These are phyloP conservation scores for Diaporthe destruens DNA, from an alignment of 2,329 filamentous ascomycete genomes.

Conservation along the genomic window DNA sequence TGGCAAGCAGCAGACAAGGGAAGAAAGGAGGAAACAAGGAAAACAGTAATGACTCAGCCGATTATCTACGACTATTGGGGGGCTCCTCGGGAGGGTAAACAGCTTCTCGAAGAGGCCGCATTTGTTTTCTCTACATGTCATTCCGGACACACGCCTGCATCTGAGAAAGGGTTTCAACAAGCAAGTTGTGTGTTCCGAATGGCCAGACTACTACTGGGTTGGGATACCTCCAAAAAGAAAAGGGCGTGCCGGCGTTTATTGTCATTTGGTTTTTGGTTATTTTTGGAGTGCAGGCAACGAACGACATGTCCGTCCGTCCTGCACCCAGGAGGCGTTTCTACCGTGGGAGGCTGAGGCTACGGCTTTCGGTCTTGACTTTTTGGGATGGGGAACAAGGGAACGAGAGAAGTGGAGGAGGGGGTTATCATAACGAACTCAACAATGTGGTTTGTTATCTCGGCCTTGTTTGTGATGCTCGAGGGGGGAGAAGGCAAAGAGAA, in stretches of 20 bases:
- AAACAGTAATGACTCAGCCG: constrained; percentile 14
- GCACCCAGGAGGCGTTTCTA: constrained; percentile 20
- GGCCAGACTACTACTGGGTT: constrained; percentile 6
- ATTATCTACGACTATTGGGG: constrained; percentile 13
- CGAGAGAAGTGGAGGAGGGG: background rate
- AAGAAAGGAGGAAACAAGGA: background rate
- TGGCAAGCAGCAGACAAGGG: no score
- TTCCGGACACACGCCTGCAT: background rate
- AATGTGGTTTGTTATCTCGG: constrained; percentile 12
- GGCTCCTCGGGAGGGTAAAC: background rate
- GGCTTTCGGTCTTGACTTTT: background rate
- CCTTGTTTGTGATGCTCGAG: background rate
- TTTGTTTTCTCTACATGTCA: constrained; percentile 1
- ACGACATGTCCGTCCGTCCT: background rate
- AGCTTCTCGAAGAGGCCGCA: background rate
- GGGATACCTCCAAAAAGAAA: background rate
- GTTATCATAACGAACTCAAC: background rate
- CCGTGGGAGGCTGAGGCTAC: background rate
- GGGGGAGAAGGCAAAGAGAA: background rate
- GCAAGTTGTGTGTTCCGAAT: background rate
- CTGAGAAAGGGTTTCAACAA: no score
- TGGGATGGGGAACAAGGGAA: background rate
- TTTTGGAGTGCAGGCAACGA: constrained; percentile 4
- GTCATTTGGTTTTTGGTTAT: constrained; percentile 1
- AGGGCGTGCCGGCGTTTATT: constrained; percentile 21